Percentiles rank a stretch among this genome's conserved stretches.
Conservation (phyloP, 495 filamentous ascomycete genomes). For the Bombardia bombarda region DNA sequence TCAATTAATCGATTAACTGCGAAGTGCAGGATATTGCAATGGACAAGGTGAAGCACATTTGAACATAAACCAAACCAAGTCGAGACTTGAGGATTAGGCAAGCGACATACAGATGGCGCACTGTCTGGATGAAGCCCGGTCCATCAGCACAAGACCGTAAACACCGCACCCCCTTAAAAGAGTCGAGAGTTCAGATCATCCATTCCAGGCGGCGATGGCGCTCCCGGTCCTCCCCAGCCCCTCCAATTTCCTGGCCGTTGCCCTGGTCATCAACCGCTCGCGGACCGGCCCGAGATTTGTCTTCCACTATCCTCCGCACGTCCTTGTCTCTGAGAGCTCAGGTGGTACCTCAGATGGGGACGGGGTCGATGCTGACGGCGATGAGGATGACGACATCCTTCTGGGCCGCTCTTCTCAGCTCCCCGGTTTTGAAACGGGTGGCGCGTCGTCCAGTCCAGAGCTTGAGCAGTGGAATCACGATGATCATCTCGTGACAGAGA, state of each 20-base stretch:
- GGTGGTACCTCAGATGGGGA: slow-evolving; percentile 13
- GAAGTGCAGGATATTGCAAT: too few species aligned
- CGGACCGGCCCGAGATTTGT: slow-evolving; percentile 76
- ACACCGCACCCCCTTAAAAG: too few species aligned
- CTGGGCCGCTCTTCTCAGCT: slow-evolving; percentile 23
- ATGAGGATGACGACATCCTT: slow-evolving; percentile 36
- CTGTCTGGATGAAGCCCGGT: too few species aligned
- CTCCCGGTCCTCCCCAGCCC: slow-evolving; percentile 37
- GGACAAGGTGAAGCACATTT: too few species aligned
- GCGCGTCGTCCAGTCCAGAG: slow-evolving; percentile 27
- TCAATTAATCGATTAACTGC: too few species aligned
- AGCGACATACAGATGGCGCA: too few species aligned
- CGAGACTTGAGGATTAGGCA: too few species aligned
- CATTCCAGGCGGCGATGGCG: slow-evolving; percentile 24
- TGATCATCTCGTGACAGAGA: slow-evolving; percentile 43
- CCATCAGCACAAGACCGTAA: too few species aligned
- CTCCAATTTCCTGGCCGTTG: slow-evolving; percentile 60
- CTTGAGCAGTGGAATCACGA: slow-evolving; percentile 49
- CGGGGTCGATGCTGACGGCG: slow-evolving; percentile 32
- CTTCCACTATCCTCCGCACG: slow-evolving; percentile 74
- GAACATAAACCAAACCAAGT: too few species aligned
- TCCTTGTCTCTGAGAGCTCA: slow-evolving; percentile 22
- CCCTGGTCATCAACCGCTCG: slow-evolving; percentile 73
- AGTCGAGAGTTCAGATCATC: not conserved
- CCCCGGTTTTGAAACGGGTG: slow-evolving; percentile 16